Evolutionary conservation across 345 rosid species (phyloP).

Genomic region (Murraya koenigii): DNA sequence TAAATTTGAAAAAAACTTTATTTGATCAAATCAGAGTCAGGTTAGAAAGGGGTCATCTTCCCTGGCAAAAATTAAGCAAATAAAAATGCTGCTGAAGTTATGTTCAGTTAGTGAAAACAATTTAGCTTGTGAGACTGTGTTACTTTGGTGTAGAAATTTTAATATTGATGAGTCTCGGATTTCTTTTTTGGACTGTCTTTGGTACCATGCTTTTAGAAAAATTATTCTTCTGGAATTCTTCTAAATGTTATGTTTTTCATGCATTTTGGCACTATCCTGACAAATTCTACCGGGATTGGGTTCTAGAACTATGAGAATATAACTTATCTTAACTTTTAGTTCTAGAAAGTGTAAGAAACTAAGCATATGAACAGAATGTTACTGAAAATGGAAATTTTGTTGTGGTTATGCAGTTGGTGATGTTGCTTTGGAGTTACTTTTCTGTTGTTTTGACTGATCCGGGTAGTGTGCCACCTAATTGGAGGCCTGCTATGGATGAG

Average conservation of each 20-base stretch:
- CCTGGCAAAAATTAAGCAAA: not conserved
- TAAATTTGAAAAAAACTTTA: not conserved
- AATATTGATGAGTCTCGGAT: not conserved
- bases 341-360: constrained; percentile 1
- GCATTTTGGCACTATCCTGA: not conserved
- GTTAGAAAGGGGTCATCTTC: not conserved
- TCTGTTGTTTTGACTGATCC: constrained; percentile 94
- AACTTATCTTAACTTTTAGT: not conserved
- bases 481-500: constrained; percentile 76
- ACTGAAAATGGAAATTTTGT: constrained; percentile 17
- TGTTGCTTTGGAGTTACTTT: constrained; percentile 97
- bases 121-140: not conserved
- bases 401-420: constrained; percentile 60
- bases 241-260: not conserved
- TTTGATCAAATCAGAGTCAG: not conserved
- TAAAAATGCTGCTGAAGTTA: not conserved
- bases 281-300: not conserved
- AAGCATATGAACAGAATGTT: not conserved
- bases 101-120: not conserved
- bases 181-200: not conserved
- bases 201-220: not conserved
- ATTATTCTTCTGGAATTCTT: too few species aligned
- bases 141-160: not conserved
- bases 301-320: not conserved
- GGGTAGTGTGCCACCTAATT: constrained; percentile 84